Percentiles rank a stretch among this genome's conserved stretches.
Evolutionary conservation across 768 basidiomycete species (phyloP).

Genomic region (Termitomyces sp.): DNA sequence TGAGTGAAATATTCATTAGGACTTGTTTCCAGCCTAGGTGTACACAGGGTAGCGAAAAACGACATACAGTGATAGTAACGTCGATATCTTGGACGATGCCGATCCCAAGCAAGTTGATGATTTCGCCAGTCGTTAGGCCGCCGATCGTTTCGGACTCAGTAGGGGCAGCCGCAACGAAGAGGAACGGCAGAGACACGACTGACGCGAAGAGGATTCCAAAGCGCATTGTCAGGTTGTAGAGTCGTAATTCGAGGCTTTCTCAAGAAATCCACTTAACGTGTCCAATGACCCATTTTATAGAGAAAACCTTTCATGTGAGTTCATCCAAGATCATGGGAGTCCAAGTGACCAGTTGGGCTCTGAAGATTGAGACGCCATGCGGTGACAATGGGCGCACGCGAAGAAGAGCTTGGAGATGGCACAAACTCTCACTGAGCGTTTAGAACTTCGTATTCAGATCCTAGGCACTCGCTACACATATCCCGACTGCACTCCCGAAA

Average conservation of each 20-base stretch:
- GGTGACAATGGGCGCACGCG: too few relatives aligned
- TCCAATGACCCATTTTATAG: not conserved
- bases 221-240: conserved; percentile 9
- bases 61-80: conserved; percentile 33
- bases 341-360: not conserved
- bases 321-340: conserved; percentile 8
- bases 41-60: not conserved
- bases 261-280: not conserved
- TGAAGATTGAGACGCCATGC: not conserved
- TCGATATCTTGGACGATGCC: conserved; percentile 39
- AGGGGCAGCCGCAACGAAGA: conserved; percentile 22
- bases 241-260: not conserved
- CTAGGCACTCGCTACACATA: too few relatives aligned
- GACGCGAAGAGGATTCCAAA: conserved; percentile 2
- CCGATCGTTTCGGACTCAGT: conserved; percentile 19
- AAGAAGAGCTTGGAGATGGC: too few relatives aligned
- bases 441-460: too few relatives aligned
- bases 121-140: conserved; percentile 28
- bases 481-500: too few relatives aligned
- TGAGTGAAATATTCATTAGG: conserved; percentile 15
- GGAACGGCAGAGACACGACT: conserved; percentile 20
- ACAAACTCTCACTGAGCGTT: too few relatives aligned
- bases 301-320: not conserved
- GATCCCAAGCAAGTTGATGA: conserved; percentile 37
- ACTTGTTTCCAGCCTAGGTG: not conserved